Conservation (phyloP, 2,329 filamentous ascomycete species). For the Cladophialophora yegresii region DNA sequence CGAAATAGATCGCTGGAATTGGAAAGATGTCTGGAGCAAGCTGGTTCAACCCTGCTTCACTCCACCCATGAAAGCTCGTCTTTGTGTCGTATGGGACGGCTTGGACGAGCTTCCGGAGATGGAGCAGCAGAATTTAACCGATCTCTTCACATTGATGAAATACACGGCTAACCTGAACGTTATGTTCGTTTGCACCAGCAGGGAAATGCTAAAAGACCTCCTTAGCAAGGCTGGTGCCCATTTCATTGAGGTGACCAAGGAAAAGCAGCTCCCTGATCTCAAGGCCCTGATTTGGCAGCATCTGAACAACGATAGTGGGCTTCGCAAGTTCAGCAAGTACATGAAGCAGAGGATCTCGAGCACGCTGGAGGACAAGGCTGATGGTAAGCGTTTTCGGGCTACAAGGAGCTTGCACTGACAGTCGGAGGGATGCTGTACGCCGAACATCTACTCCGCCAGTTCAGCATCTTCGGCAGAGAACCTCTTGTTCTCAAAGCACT, state of each 20-base stretch:
- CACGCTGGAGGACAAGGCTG: conserved; percentile 13
- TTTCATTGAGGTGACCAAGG: conserved; percentile 11
- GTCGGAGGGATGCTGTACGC: conserved; percentile 12
- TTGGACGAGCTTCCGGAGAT: conserved; percentile 1
- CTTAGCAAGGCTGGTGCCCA: conserved; percentile 2
- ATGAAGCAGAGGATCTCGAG: conserved; percentile 15
- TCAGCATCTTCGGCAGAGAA: conserved; percentile 12
- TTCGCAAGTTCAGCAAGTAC: conserved; percentile 15
- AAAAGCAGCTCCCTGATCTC: conserved; percentile 12
- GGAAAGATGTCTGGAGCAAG: conserved; percentile 7
- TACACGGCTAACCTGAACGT: conserved; percentile 3
- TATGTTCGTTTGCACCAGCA: conserved; percentile 11
- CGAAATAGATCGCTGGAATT: conserved; percentile 8
- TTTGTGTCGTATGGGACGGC: conserved; percentile 7
- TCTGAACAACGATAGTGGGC: conserved; percentile 16
- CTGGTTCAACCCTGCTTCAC: conserved; percentile 13
- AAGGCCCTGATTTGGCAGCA: conserved; percentile 11
- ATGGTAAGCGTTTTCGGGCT: conserved; percentile 1
- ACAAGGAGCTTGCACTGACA: neutral
- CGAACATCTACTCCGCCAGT: conserved; percentile 13
- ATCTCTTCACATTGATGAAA: conserved; percentile 3
- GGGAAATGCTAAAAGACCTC: neutral
- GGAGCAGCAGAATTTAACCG: neutral
- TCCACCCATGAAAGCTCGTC: conserved; percentile 2
- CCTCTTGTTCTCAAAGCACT: conserved; percentile 12